These are phyloP conservation scores for Podospora anserina DNA, from an alignment of 495 filamentous ascomycete genomes.

Conservation along the genomic window DNA sequence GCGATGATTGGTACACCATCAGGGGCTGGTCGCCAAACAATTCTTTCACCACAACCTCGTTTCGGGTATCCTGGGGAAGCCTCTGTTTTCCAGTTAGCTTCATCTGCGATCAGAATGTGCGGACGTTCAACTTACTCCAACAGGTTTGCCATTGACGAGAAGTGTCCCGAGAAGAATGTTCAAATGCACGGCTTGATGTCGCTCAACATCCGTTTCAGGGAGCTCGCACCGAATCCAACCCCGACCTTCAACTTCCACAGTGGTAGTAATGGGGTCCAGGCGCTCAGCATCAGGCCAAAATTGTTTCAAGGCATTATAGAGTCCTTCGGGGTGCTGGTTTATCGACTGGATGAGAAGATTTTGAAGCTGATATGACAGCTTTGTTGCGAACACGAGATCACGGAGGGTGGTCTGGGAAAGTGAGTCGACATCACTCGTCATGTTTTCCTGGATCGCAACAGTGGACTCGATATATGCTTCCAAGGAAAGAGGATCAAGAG, in stretches of 20 bases:
- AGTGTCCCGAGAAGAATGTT: constrained; percentile 49
- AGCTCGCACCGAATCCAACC: constrained; percentile 19
- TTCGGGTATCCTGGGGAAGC: constrained; percentile 43
- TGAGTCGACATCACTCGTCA: constrained; percentile 29
- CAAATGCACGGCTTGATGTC: constrained; percentile 38
- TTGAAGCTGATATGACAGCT: constrained; percentile 41
- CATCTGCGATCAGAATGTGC: too few species aligned
- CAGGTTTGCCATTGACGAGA: constrained; percentile 46
- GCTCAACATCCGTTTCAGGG: constrained; percentile 1
- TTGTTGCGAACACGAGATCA: constrained; percentile 48
- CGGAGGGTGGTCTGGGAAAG: constrained; percentile 31
- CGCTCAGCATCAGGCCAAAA: constrained; percentile 23
- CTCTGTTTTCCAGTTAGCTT: constrained; percentile 21
- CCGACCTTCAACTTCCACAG: background rate
- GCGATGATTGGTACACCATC: constrained; percentile 42
- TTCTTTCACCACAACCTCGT: constrained; percentile 35
- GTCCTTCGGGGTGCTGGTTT: constrained; percentile 17
- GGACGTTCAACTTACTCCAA: constrained; percentile 28
- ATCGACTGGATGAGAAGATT: constrained; percentile 32
- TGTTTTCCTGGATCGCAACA: constrained; percentile 42
- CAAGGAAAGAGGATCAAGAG: constrained; percentile 23
- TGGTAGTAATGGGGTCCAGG: background rate
- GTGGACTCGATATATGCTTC: constrained; percentile 34
- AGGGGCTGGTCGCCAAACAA: constrained; percentile 52
- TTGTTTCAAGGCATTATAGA: constrained; percentile 32